Evolutionary conservation across 139 green algal species (phyloP).

Genomic region (Chlorella vulgaris): DNA sequence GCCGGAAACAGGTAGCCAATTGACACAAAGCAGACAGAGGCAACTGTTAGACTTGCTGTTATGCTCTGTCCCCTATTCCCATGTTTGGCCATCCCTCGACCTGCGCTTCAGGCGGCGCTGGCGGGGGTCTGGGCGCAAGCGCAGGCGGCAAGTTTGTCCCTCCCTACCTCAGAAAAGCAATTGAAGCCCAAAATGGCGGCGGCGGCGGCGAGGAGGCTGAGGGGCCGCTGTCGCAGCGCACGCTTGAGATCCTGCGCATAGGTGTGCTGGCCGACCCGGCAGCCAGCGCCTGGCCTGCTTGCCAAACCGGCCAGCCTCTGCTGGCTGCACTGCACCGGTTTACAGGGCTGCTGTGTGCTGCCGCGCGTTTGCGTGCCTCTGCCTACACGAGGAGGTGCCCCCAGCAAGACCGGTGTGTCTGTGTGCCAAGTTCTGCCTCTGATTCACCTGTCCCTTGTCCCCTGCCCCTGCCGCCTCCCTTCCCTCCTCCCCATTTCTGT

Average conservation of each 20-base stretch:
- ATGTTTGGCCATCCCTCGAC: too few species aligned
- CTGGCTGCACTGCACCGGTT: neutral
- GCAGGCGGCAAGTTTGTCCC: slow-evolving; percentile 66
- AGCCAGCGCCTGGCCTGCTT: neutral
- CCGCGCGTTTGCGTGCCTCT: too few species aligned
- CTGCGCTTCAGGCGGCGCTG: too few species aligned
- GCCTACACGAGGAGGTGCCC: too few species aligned
- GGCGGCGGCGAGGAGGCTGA: slow-evolving; percentile 45
- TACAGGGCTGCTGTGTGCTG: too few species aligned
- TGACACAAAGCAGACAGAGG: neutral
- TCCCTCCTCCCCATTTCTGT: too few species aligned
- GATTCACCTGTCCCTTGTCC: too few species aligned
- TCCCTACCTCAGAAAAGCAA: slow-evolving; percentile 62
- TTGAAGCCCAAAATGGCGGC: slow-evolving; percentile 13
- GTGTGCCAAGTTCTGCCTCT: too few species aligned
- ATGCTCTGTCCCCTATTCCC: neutral
- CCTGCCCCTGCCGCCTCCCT: too few species aligned
- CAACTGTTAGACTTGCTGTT: too few species aligned
- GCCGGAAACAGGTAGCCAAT: neutral
- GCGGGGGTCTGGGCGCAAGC: neutral
- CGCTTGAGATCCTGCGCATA: slow-evolving; percentile 65
- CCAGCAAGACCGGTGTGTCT: too few species aligned
- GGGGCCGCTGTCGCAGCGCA: slow-evolving; percentile 53
- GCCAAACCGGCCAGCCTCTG: neutral
- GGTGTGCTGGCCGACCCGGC: neutral